Conservation (phyloP, 768 basidiomycete species). For the Tricholoma saponaceum region DNA sequence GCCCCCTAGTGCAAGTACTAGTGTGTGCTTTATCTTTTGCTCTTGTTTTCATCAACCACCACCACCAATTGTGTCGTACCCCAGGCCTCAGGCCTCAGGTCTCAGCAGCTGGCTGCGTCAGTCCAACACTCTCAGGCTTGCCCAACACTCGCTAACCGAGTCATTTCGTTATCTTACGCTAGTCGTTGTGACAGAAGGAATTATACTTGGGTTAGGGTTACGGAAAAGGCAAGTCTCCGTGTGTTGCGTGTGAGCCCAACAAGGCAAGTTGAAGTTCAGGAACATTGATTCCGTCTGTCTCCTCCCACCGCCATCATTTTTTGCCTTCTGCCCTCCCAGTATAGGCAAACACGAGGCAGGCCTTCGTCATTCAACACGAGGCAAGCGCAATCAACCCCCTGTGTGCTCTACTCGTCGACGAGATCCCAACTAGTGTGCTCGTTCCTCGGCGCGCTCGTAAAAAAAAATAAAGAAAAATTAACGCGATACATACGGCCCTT, state of each 20-base stretch:
- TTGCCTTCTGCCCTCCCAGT: conserved; percentile 24
- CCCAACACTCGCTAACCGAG: conserved; percentile 2
- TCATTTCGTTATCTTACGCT: background rate
- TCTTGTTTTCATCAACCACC: conserved; percentile 1
- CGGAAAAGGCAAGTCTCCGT: conserved; percentile 10
- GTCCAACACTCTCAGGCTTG: background rate
- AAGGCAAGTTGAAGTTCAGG: conserved; percentile 22
- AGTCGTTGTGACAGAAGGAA: background rate
- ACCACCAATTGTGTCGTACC: conserved; percentile 6
- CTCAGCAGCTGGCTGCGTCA: background rate
- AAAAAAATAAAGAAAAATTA: conserved; percentile 14
- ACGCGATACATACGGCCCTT: conserved; percentile 27
- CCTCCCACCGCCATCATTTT: conserved; percentile 16
- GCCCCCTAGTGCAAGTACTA: too few relatives aligned
- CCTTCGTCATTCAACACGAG: conserved; percentile 41
- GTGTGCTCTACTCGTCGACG: conserved; percentile 15
- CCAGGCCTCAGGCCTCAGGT: too few relatives aligned
- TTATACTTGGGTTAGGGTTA: conserved; percentile 13
- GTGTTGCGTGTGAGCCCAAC: conserved; percentile 1
- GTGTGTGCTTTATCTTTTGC: background rate
- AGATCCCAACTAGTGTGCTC: conserved; percentile 14
- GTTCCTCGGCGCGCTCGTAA: conserved; percentile 15
- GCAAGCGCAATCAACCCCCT: conserved; percentile 30
- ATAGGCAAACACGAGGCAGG: conserved; percentile 49
- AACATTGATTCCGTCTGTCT: conserved; percentile 14